phyloP scores from a whole-genome alignment of 805 yeast species.

The Maudiozyma pseudohumilis region DNA sequence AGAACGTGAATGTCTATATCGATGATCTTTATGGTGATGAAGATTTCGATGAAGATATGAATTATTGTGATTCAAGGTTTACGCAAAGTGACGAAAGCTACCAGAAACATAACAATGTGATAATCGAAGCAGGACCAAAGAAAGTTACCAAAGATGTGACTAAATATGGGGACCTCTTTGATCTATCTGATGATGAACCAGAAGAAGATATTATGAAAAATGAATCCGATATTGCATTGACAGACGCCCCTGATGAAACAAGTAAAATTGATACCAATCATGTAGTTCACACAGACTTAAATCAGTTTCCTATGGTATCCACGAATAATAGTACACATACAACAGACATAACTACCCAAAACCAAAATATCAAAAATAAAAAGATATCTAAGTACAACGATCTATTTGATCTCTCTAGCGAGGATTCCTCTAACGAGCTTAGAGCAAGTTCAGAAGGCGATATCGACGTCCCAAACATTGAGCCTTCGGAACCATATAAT shows the following conservation, averaged over 20 bases:
- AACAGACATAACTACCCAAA: too few relatives aligned
- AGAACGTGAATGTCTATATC: conserved; percentile 23
- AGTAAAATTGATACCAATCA: not conserved
- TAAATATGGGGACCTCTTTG: conserved; percentile 20
- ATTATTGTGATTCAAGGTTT: conserved; percentile 20
- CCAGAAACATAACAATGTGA: not conserved
- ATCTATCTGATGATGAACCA: conserved; percentile 14
- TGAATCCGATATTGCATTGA: not conserved
- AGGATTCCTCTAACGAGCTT: too few relatives aligned
- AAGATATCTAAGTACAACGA: conserved; percentile 6
- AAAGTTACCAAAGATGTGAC: conserved; percentile 4
- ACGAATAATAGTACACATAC: too few relatives aligned
- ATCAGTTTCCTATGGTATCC: too few relatives aligned
- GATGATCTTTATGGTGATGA: conserved; percentile 34
- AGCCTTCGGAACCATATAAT: not conserved
- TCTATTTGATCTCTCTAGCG: conserved; percentile 8
- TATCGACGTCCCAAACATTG: not conserved
- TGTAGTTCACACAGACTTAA: too few relatives aligned
- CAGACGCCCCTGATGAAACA: not conserved
- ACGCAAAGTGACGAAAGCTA: conserved; percentile 14
- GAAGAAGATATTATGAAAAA: not conserved
- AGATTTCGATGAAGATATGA: conserved; percentile 35
- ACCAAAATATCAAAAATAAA: too few relatives aligned
- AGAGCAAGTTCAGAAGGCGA: not conserved
- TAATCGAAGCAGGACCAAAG: not conserved